phyloP scores from a whole-genome alignment of 2,329 filamentous ascomycete species.

The Alternaria metachromatica region DNA sequence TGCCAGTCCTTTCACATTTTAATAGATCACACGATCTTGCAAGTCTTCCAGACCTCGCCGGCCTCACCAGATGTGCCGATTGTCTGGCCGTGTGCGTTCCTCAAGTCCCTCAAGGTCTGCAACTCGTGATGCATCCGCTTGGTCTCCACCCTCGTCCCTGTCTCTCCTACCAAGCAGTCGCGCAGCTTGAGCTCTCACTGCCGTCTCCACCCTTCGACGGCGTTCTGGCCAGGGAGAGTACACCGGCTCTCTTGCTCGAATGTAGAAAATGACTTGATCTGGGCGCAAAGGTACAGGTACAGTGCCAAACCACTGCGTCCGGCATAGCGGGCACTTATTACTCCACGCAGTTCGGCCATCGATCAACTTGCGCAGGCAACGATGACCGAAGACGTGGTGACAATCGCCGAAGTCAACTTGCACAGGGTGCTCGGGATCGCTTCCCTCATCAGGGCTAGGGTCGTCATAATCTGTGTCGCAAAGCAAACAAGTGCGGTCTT shows the following conservation, averaged over 20 bases:
- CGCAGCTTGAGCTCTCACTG: fast-evolving
- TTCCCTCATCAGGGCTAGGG: not conserved
- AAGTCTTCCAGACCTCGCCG: too few relatives aligned
- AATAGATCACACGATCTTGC: too few relatives aligned
- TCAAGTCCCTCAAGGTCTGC: too few relatives aligned
- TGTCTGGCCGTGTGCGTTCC: too few relatives aligned
- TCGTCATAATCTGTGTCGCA: not conserved
- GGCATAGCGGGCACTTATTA: not conserved
- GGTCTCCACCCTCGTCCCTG: fast-evolving
- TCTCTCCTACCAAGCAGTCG: not conserved
- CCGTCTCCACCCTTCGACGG: fast-evolving
- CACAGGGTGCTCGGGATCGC: not conserved
- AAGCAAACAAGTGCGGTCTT: not conserved
- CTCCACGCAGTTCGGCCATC: not conserved
- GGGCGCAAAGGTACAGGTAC: too few relatives aligned
- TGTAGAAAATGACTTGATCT: too few relatives aligned
- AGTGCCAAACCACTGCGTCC: not conserved
- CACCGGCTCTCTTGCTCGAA: not conserved
- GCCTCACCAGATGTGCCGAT: too few relatives aligned
- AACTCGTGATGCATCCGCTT: not conserved
- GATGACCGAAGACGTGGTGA: not conserved
- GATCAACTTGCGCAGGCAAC: not conserved
- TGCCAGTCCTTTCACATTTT: too few relatives aligned
- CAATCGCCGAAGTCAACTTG: not conserved
- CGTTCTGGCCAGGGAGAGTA: not conserved